Evolutionary conservation across 768 basidiomycete genomes (phyloP).

Genomic region (Termitomyces sp.): DNA sequence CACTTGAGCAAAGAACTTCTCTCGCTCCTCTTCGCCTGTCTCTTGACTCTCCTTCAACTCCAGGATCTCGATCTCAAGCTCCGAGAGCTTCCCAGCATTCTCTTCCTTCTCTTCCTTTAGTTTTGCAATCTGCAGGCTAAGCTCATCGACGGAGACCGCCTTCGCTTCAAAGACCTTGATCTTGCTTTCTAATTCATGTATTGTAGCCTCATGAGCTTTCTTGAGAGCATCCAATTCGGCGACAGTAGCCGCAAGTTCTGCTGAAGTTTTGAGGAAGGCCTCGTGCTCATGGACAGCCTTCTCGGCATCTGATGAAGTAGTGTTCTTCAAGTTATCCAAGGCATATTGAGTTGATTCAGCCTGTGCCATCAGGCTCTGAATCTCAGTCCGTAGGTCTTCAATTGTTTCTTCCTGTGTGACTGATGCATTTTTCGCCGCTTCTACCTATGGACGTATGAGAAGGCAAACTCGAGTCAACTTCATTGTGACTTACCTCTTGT

Average conservation of each 20-base stretch:
- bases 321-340: slow-evolving; percentile 42
- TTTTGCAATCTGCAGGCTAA: slow-evolving; percentile 20
- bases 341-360: slow-evolving; percentile 44
- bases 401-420: slow-evolving; percentile 40
- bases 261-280: slow-evolving; percentile 57
- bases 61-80: slow-evolving; percentile 76
- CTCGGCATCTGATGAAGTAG: slow-evolving; percentile 34
- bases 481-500: slow-evolving; percentile 41
- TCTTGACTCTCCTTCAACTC: slow-evolving; percentile 73
- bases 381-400: slow-evolving; percentile 41
- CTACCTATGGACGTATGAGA: slow-evolving; percentile 36
- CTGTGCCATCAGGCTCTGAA: slow-evolving; percentile 45
- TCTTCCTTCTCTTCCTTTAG: slow-evolving; percentile 69
- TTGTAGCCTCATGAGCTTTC: slow-evolving; percentile 39
- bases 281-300: slow-evolving; percentile 57
- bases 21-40: slow-evolving; percentile 52
- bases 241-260: slow-evolving; percentile 50
- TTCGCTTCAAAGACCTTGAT: slow-evolving; percentile 42
- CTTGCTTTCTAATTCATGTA: slow-evolving; percentile 41
- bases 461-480: not conserved
- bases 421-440: slow-evolving; percentile 35
- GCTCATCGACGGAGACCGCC: slow-evolving; percentile 31
- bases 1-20: slow-evolving; percentile 37
- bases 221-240: slow-evolving; percentile 48
- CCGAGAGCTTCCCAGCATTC: slow-evolving; percentile 63